Base-by-base conservation (phyloP, 2,329 filamentous ascomycete species). In the Didymella keratinophila region DNA sequence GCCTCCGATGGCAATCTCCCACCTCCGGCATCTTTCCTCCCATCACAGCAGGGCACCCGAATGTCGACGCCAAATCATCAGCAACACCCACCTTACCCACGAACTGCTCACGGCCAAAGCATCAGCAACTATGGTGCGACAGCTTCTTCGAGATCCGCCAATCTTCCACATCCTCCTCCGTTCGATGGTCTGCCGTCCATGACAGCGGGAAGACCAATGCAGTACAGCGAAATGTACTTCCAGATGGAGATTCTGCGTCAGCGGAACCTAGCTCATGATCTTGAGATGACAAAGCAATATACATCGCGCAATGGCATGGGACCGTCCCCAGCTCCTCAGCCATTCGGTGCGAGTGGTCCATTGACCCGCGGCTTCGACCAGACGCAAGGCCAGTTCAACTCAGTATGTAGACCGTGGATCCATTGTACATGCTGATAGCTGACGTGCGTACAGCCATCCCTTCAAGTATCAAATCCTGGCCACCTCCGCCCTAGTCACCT, bases 371-470 rank as follows among this genome's bases (percentile, higher is more conserved):
- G 27, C 10, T 42, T 23, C 6, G 16, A 16, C 37, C 20, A 20
- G 36, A 20, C 27, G 6, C 25, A 42, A 34, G 27, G 23, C 20
- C 34, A 18, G 12, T 28, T 4, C 6, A 36, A 18, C 16, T 42
- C 10, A 20, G 52, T 54, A n/a, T 43, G 52, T 42, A 27, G 12
- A 9, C 11, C 25, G 14, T 10, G 6, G 20, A 3, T 14, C 7
- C 23, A 1, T 3, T 23, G 2, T 11, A 7, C 18, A 3, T 25
- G 2, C 16, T 7, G 2, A 39, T 11, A 36, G 41, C 51, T 62
- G 12, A 60, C 30, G 11, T n/a, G 1, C 34, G 8, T 10, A 12
- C 21, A 63, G 61, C 36, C 50, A 25, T 34, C 36, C 23, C 3
- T 49, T 10, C 55, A 53, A 12, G 30, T 27, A 16, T 20, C 45